Evolutionary conservation across 2,329 filamentous ascomycete genomes (phyloP).

Genomic region (Pseudogymnoascus sp.): DNA sequence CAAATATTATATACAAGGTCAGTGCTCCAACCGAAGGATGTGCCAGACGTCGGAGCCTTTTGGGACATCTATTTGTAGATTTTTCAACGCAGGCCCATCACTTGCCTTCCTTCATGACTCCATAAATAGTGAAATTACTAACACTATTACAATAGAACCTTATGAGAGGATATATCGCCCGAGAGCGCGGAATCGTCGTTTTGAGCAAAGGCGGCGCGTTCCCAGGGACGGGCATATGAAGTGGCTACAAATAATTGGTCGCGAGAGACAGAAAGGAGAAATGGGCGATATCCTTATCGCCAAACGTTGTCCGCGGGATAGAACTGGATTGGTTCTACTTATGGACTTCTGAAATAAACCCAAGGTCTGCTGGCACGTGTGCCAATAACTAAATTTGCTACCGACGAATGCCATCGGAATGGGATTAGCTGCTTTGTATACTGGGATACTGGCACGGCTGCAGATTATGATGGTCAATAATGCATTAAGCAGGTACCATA

Average conservation of each 20-base stretch:
- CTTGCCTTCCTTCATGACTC: not conserved
- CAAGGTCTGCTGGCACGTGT: not conserved
- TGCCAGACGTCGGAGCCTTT: not conserved
- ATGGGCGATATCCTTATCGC: not conserved
- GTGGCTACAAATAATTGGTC: not conserved
- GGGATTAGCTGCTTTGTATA: not conserved
- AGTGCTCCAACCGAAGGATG: constrained; percentile 23
- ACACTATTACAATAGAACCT: constrained; percentile 25
- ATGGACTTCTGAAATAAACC: not conserved
- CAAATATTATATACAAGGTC: constrained; percentile 99
- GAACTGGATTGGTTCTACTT: not conserved
- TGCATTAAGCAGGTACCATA: not conserved
- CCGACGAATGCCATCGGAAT: not conserved
- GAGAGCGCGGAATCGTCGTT: constrained; percentile 83
- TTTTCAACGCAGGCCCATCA: not conserved
- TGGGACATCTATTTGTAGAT: not conserved
- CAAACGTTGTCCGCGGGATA: not conserved
- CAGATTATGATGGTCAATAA: not conserved
- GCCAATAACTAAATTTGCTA: not conserved
- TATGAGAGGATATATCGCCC: constrained; percentile 97
- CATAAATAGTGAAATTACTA: constrained; percentile 27
- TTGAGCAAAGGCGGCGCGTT: constrained; percentile 91
- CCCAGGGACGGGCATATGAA: constrained; percentile 72
- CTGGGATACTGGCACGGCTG: not conserved
- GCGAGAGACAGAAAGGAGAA: not conserved